Base-by-base conservation (phyloP, 83 land plant genomes). In the Picea abies region DNA sequence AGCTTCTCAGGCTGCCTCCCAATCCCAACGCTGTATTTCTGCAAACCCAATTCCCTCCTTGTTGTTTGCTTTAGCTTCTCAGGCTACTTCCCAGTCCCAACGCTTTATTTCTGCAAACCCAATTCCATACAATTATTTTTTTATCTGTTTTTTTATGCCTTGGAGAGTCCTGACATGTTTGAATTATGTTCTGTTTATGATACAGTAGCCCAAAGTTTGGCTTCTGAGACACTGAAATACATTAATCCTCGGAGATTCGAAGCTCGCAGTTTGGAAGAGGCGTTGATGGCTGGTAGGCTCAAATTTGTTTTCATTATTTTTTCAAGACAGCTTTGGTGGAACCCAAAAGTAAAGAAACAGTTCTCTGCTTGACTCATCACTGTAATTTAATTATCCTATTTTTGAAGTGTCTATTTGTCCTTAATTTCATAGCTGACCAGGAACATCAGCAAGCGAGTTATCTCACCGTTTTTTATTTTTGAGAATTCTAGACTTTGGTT, bases 281-380 rank as follows among this genome's bases (percentile, higher is more conserved):
- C 96, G 26, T 76, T 97, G 58, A 97, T 97, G 99, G 79, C 92
- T 37, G 99, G 99, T 97, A 67, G 11, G 84, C 4, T 39, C 52
- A 22, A 20, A 44, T 58, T 32, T 71, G 19, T 22, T 44, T 84
- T n/a, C 35, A n/a, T 64, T 16, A 63, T 84, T 32, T 19, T 83
- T 81, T n/a, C 83, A 58, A n/a, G 16, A 56, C 23, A 61, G 66
- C 26, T 68, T 29, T 68, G 16, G 37, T 12, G 41, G 7, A 68
- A 68, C 10, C 4, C 37, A 26, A 67, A 67, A 64, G 67, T 23
- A 52, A 52, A 52, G 58, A 52, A 52, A 11, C 58, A 52, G 12
- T 64, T 64, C 9, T 64, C 29, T 64, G 9, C 2, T 63, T 64
- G 6, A 9, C 23, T 64, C 26, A 64, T 64, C 25, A 7, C 67